Conservation (phyloP, 768 basidiomycete species). For the Mycena epipterygia region DNA sequence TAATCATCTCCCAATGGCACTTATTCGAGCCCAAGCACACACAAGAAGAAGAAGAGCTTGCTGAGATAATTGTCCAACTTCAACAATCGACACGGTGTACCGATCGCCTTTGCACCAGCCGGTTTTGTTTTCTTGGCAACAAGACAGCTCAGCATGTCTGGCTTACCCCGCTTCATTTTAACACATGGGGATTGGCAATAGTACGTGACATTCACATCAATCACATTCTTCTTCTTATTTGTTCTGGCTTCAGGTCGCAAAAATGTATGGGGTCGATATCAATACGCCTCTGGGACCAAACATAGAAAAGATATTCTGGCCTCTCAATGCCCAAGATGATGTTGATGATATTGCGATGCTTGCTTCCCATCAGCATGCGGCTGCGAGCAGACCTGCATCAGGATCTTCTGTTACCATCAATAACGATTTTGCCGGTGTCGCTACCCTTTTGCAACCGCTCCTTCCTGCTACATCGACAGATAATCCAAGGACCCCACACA, state of each 20-base stretch:
- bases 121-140: neutral
- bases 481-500: too few species aligned
- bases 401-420: neutral
- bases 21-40: too few species aligned
- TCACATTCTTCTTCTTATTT: too few species aligned
- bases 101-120: neutral
- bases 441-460: neutral
- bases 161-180: neutral
- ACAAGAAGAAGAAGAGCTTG: neutral
- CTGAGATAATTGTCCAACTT: neutral
- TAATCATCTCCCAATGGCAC: neutral
- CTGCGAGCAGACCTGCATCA: neutral
- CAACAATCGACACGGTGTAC: neutral
- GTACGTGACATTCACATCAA: neutral
- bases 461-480: neutral
- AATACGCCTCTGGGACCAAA: neutral
- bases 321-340: neutral
- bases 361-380: neutral
- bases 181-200: neutral
- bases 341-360: conserved; percentile 3
- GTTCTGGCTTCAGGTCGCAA: neutral
- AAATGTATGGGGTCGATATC: neutral
- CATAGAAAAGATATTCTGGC: conserved; percentile 6
- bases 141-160: neutral
- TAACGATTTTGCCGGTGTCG: too few species aligned